Conservation (phyloP, 129 eudicot genomes). For the Erigeron canadensis region DNA sequence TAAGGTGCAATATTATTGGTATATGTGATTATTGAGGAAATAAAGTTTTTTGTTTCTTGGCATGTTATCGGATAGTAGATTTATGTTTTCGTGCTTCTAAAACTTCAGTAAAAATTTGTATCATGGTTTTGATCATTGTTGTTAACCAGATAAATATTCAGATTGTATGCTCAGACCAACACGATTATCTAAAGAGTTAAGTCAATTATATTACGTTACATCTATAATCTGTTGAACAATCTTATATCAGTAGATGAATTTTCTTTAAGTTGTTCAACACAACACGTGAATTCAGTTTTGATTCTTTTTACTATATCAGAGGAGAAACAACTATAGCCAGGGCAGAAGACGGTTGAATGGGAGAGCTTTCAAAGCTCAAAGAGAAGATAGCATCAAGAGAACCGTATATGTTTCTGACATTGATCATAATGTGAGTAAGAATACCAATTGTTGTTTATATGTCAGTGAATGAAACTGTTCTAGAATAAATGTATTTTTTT, state of each 20-base stretch:
- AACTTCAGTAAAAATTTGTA: neutral
- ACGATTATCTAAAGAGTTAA: neutral
- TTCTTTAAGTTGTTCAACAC: neutral
- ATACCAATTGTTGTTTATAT: neutral
- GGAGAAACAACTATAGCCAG: conserved; percentile 60
- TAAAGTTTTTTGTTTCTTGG: no score
- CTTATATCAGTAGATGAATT: neutral
- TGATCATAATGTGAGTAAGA: conserved; percentile 74
- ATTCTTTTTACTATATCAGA: conserved; percentile 41
- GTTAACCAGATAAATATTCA: neutral
- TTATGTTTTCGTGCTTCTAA: neutral
- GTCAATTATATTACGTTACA: neutral
- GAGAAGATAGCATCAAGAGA: conserved; percentile 93
- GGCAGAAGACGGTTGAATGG: conserved; percentile 76
- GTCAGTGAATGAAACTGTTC: neutral
- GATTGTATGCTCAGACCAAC: conserved; percentile 1
- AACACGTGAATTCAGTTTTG: neutral
- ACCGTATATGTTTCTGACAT: conserved; percentile 87
- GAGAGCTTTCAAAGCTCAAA: conserved; percentile 72
- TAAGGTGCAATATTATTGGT: neutral
- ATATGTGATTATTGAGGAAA: neutral
- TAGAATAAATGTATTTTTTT: neutral
- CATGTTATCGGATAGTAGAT: no score
- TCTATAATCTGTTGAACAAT: neutral
- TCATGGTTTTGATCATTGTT: conserved; percentile 10